These are phyloP conservation scores for Pseudohalonectria lignicola DNA, from an alignment of 2,329 filamentous ascomycete species.

Conservation along the genomic window DNA sequence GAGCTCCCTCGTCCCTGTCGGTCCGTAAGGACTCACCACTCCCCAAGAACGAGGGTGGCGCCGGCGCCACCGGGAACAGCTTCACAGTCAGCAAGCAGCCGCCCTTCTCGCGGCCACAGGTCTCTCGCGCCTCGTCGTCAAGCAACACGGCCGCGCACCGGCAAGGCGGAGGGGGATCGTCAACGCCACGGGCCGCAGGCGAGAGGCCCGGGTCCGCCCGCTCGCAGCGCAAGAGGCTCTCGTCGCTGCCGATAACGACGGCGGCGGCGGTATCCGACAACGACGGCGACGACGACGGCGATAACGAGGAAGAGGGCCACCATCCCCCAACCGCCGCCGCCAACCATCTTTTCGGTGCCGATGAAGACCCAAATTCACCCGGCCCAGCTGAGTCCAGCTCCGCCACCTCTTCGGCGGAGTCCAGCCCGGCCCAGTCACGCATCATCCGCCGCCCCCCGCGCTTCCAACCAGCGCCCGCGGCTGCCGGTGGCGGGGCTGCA, in stretches of 20 bases:
- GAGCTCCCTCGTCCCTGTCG: constrained; percentile 42
- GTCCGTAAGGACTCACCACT: constrained; percentile 46
- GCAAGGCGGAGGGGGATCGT: constrained; percentile 20
- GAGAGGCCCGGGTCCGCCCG: background rate
- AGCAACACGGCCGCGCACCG: constrained; percentile 26
- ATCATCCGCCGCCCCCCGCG: constrained; percentile 49
- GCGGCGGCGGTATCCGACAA: constrained; percentile 3
- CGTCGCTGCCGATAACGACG: constrained; percentile 30
- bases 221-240: constrained; percentile 29
- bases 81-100: constrained; percentile 22
- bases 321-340: too few species aligned
- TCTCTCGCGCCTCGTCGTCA: constrained; percentile 36
- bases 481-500: background rate
- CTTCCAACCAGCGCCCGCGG: constrained; percentile 22
- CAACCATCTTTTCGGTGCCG: constrained; percentile 18
- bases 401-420: constrained; percentile 23
- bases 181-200: constrained; percentile 9
- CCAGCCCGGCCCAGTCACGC: constrained; percentile 43
- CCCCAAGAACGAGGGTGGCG: constrained; percentile 31
- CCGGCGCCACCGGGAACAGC: constrained; percentile 25
- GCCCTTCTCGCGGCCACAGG: constrained; percentile 28
- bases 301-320: background rate
- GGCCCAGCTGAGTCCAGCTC: constrained; percentile 27
- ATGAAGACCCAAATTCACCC: constrained; percentile 26
- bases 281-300: background rate